Base-by-base conservation (phyloP, 208 protist genomes). In the Crithidia brevicula region DNA sequence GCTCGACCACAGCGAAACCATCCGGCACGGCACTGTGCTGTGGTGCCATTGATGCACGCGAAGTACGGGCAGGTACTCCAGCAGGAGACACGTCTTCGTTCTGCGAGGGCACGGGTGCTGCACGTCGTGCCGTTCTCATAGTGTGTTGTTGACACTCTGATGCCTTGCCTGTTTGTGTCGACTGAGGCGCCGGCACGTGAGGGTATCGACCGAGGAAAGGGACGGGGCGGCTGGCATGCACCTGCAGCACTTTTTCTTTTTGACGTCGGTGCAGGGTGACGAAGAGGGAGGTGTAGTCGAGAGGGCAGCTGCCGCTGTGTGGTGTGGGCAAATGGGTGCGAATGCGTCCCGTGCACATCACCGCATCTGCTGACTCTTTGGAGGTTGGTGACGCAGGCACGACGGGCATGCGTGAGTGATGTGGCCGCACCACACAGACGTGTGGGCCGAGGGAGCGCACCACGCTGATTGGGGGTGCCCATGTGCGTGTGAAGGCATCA, bases 261-360 rank as follows among this genome's bases (percentile, higher is more conserved):
- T 63, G 69, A 13, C 51, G 51, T 9, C 60, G 69, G 50, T 74
- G 52, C 27, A 68, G 34, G 7, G 42, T 57, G 11, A 62, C 38
- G 52, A 68, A 74, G 60, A 74, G 69, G 20, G 59, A 2, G 13
- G 69, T 63, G 43, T 74, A 74, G 60, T 74, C 69, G 42, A 74
- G 69, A 1, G 69, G 69, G 52, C 60, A 68, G 69, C 69, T 74
- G 61, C 43, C 69, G 20, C 60, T 3, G 61, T 68, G 69, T 30
- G 69, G 69, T 27, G 53, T 62, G 7, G 69, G 61, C 6, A 74
- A 60, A 38, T 63, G 56, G 7, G 52, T 67, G 28, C 60, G 69
- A 7, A 36, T 45, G 43, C 58, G 43, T 3, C 69, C 61, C 4
- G 38, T 52, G 50, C 67, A 66, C n/a, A 72, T 23, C n/a, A 34